phyloP scores from a whole-genome alignment of 2,329 filamentous ascomycete genomes.

The Byssochlamys sp. region DNA sequence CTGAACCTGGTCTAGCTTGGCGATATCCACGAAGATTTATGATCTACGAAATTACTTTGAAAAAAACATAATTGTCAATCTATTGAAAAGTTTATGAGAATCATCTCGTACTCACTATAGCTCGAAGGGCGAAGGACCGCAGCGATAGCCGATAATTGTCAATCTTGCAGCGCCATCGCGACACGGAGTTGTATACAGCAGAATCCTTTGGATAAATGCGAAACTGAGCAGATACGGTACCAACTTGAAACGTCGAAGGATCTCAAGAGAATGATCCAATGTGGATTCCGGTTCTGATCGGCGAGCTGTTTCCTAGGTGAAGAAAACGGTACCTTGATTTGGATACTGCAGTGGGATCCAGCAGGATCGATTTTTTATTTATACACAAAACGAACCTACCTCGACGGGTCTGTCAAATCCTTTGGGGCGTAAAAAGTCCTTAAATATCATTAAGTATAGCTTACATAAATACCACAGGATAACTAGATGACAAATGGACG shows the following conservation, averaged over 20 bases:
- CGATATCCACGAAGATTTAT: too few relatives aligned
- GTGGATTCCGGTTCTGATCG: neutral
- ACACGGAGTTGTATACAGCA: neutral
- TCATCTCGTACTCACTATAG: neutral
- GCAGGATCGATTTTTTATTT: neutral
- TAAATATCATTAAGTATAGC: neutral
- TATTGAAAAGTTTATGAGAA: neutral
- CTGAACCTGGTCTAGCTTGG: too few relatives aligned
- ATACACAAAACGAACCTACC: neutral
- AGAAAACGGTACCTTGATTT: neutral
- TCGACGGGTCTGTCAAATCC: neutral
- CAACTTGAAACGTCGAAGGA: neutral
- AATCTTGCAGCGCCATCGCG: neutral
- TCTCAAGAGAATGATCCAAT: neutral
- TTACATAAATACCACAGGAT: neutral
- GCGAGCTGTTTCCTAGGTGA: neutral
- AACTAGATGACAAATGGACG: neutral
- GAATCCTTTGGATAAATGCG: neutral
- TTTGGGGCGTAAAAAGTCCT: neutral
- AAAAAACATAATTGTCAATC: too few relatives aligned
- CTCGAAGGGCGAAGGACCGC: neutral
- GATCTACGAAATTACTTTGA: too few relatives aligned
- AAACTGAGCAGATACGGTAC: neutral
- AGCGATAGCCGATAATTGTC: neutral
- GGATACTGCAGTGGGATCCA: neutral